These are phyloP conservation scores for Colletotrichum camelliae DNA, from an alignment of 2,329 filamentous ascomycete species.

Conservation along the genomic window DNA sequence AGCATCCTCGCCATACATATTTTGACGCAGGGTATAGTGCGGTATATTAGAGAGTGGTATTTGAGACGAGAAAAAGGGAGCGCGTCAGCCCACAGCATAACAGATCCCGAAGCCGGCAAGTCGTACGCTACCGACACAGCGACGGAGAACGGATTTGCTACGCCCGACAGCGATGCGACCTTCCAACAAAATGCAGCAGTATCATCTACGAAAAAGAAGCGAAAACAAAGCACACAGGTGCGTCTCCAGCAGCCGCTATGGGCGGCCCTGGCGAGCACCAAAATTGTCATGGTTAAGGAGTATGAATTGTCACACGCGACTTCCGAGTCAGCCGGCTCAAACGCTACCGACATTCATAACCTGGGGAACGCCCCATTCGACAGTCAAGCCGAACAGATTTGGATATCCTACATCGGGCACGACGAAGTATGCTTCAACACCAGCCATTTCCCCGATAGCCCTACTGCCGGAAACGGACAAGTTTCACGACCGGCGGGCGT, in stretches of 20 bases:
- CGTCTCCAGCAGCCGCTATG: constrained; percentile 90
- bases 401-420: constrained; percentile 80
- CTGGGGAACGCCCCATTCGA: constrained; percentile 78
- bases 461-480: constrained; percentile 32
- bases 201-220: constrained; percentile 78
- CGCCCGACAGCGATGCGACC: constrained; percentile 58
- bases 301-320: constrained; percentile 82
- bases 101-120: constrained; percentile 70
- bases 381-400: constrained; percentile 73
- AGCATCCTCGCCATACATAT: constrained; percentile 78
- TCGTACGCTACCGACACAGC: constrained; percentile 35
- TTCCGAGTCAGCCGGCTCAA: constrained; percentile 74
- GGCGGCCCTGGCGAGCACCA: constrained; percentile 93
- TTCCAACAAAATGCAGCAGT: constrained; percentile 59
- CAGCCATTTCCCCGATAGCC: constrained; percentile 62
- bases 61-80: constrained; percentile 64
- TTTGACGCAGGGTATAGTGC: constrained; percentile 73
- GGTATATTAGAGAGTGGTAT: constrained; percentile 74
- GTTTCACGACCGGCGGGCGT: constrained; percentile 53
- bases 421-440: constrained; percentile 81
- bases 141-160: constrained; percentile 53
- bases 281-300: constrained; percentile 94
- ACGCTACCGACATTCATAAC: constrained; percentile 78
- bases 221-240: constrained; percentile 90
- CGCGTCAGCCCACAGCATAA: constrained; percentile 48